Evolutionary conservation across 495 filamentous ascomycete species (phyloP).

Genomic region (Clavariopsis aquatica): DNA sequence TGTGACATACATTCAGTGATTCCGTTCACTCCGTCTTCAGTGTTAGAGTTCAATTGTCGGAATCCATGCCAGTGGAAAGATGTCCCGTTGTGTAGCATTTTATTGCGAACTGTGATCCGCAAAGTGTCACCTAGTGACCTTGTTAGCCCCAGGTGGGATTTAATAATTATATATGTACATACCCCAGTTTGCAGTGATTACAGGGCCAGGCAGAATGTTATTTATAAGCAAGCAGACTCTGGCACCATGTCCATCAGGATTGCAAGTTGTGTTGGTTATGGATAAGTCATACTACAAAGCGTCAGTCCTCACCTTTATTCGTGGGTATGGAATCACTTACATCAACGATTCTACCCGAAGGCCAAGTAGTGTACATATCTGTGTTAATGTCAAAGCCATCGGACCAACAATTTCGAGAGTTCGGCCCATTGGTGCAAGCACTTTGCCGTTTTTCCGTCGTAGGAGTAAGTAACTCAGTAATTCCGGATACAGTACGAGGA

Average conservation of each 20-base stretch:
- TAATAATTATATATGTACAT: neutral
- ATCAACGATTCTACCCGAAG: slow-evolving; percentile 28
- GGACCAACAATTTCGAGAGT: slow-evolving; percentile 33
- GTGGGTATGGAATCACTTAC: slow-evolving; percentile 5
- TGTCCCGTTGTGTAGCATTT: slow-evolving; percentile 44
- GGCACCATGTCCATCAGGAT: slow-evolving; percentile 31
- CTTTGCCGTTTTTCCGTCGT: slow-evolving; percentile 15
- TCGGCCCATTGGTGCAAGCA: slow-evolving; percentile 34
- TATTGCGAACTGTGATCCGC: slow-evolving; percentile 41
- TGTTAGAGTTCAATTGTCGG: slow-evolving; percentile 40
- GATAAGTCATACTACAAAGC: slow-evolving; percentile 24
- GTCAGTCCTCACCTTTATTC: neutral
- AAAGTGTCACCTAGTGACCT: slow-evolving; percentile 41
- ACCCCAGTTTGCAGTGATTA: slow-evolving; percentile 42
- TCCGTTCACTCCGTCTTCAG: slow-evolving; percentile 43
- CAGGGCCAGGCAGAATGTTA: slow-evolving; percentile 41
- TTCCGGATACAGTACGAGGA: neutral
- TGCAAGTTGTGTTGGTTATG: slow-evolving; percentile 39
- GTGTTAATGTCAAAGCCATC: slow-evolving; percentile 33
- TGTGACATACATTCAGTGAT: slow-evolving; percentile 43
- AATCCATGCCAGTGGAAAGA: slow-evolving; percentile 46
- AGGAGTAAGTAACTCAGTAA: neutral
- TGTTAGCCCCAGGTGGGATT: neutral
- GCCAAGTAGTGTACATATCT: slow-evolving; percentile 37
- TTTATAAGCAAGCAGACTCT: slow-evolving; percentile 39